Base-by-base conservation (phyloP, 371 early-diverging fungal genomes). In the Zopfochytrium polystomum region DNA sequence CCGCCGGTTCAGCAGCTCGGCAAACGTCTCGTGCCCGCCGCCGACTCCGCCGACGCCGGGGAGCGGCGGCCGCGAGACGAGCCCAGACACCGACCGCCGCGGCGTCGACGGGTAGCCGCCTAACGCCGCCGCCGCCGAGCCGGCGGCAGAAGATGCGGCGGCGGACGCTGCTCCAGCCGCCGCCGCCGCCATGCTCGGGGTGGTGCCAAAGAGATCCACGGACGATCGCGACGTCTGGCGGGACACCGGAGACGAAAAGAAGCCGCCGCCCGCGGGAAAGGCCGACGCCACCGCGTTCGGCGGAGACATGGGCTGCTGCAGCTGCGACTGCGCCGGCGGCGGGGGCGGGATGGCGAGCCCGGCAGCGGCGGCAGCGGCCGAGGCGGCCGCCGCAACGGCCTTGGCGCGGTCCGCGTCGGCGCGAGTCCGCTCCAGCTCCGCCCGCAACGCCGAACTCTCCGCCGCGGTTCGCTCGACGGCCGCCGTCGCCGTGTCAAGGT, bases 331-430 rank as follows among this genome's bases (percentile, higher is more conserved):
- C 9, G 6, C 46, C 5, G 29, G 45, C 13, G 23, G 29, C 22
- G 7, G 27, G 22, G 7, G 3, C 22, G 15, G 15, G 43, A 38
- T 38, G n/a, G 57, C 0, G 49, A 48, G 29, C 11, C 29, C 45
- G 15, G 25, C 35, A 7, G 47, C 51, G 4, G 58, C 65, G 34
- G 60, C 65, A 20, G 65, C 65, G 9, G 65, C 65, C 5, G 59
- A 58, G 2, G 59, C 65, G 7, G 59, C 46, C 4, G 65, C 67
- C 18, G 67, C 67, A 2, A 44, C 52, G 1, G 67, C 52, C 35
- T 62, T 60, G 20, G 58, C 67, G 26, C 67, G 49, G 29, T 66
- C 59, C n/a, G 62, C 61, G 22, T 66, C 67, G 15, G 29, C 43
- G n/a, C 20, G 29, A 6, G 66, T 59, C 18, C 50, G 43, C 26